These are phyloP conservation scores for Metschnikowia gelsemii DNA, from an alignment of 805 yeast species.

Conservation along the genomic window DNA sequence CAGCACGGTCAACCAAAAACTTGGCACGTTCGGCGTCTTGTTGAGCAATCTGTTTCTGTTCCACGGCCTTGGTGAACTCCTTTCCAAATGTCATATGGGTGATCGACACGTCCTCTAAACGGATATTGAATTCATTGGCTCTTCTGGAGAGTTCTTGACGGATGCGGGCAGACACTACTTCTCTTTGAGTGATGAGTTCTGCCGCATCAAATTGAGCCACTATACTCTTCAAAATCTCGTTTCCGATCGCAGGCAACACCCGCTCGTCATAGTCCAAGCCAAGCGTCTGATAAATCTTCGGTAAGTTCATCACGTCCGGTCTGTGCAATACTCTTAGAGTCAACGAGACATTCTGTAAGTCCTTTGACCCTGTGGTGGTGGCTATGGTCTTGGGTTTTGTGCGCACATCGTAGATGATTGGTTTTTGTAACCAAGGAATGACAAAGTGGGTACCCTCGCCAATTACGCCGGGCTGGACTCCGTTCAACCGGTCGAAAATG, in stretches of 20 bases:
- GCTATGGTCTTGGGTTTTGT: conserved; percentile 97
- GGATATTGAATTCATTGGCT: conserved; percentile 86
- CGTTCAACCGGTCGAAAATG: conserved; percentile 85
- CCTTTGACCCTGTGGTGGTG: conserved; percentile 95
- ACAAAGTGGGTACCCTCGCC: conserved; percentile 98
- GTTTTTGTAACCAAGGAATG: conserved; percentile 92
- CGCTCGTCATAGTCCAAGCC: conserved; percentile 95
- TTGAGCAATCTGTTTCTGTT: conserved; percentile 98
- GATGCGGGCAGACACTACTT: conserved; percentile 85
- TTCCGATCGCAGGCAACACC: conserved; percentile 88
- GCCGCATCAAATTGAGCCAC: conserved; percentile 97
- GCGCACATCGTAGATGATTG: conserved; percentile 89
- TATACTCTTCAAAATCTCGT: conserved; percentile 83
- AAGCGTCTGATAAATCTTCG: conserved; percentile 82
- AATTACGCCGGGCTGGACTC: conserved; percentile 83
- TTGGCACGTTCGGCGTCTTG: conserved; percentile 98
- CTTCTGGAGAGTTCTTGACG: conserved; percentile 80
- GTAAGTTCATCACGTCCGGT: conserved; percentile 83
- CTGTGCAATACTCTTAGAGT: conserved; percentile 92
- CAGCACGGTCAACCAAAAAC: conserved; percentile 83
- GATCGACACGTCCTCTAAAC: conserved; percentile 93
- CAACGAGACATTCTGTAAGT: conserved; percentile 90
- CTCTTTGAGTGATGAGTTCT: conserved; percentile 95
- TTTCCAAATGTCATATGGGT: conserved; percentile 97
- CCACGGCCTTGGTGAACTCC: conserved; percentile 97